These are phyloP conservation scores for Alternaria solani DNA, from an alignment of 2,329 filamentous ascomycete species.

Conservation along the genomic window DNA sequence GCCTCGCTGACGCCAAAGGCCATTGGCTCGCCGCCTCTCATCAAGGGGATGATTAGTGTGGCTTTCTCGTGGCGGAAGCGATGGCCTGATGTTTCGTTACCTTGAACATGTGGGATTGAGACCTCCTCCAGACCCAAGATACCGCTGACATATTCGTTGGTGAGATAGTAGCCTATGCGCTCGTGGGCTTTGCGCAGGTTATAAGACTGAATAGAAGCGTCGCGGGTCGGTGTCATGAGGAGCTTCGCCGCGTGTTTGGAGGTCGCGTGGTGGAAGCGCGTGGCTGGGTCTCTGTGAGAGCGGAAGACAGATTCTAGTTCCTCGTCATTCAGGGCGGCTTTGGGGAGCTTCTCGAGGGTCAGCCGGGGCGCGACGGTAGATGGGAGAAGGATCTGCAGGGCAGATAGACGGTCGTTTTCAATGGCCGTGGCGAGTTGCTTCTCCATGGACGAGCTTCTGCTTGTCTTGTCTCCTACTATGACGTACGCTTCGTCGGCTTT, in stretches of 20 bases:
- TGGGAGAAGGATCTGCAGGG: conserved; percentile 60
- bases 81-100: background rate
- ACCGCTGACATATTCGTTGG: conserved; percentile 57
- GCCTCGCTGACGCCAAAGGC: conserved; percentile 64
- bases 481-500: conserved; percentile 64
- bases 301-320: conserved; percentile 11
- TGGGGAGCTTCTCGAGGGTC: conserved; percentile 55
- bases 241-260: conserved; percentile 57
- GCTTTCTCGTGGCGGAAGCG: conserved; percentile 55
- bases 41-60: conserved; percentile 66
- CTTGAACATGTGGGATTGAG: conserved; percentile 54
- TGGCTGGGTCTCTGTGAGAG: conserved; percentile 21
- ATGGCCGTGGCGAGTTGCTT: conserved; percentile 55
- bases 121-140: conserved; percentile 61
- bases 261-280: conserved; percentile 54
- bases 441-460: conserved; percentile 64
- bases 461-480: conserved; percentile 59
- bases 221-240: conserved; percentile 63
- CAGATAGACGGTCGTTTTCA: conserved; percentile 48
- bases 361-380: conserved; percentile 52
- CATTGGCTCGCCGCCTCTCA: conserved; percentile 70
- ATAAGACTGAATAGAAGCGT: conserved; percentile 58
- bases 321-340: conserved; percentile 32
- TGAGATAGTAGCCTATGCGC: conserved; percentile 62
- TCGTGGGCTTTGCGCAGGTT: conserved; percentile 60